Evolutionary conservation across 352 stramenopile genomes (phyloP).

Genomic region (Phytophthora palmivora): DNA sequence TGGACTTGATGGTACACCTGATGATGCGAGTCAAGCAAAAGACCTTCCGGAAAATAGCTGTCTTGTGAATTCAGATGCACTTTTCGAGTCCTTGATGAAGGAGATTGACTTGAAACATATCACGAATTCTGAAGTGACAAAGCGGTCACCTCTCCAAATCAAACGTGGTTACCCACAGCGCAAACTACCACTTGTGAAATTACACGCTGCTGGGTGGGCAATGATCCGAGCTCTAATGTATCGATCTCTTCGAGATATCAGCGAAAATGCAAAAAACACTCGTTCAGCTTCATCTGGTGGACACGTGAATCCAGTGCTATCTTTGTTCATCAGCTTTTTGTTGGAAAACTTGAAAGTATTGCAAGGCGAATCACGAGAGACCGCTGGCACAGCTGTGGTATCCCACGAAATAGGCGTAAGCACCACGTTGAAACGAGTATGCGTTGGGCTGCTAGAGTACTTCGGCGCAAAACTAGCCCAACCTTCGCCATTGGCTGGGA

Average conservation of each 20-base stretch:
- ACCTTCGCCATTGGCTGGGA: conserved; percentile 6
- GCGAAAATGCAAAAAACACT: conserved; percentile 15
- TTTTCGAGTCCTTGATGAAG: conserved; percentile 89
- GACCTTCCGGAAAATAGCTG: conserved; percentile 68
- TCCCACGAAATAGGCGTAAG: conserved; percentile 30
- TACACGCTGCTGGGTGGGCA: conserved; percentile 81
- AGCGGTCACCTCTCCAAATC: conserved; percentile 46
- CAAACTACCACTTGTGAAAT: conserved; percentile 78
- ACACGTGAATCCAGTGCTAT: conserved; percentile 61
- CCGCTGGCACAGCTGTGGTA: background rate
- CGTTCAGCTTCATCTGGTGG: conserved; percentile 11
- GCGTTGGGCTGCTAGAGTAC: conserved; percentile 72
- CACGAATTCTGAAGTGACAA: conserved; percentile 3
- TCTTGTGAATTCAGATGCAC: conserved; percentile 66
- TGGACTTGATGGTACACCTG: conserved; percentile 39
- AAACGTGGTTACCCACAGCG: conserved; percentile 53
- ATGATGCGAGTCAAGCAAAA: conserved; percentile 55
- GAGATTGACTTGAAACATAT: conserved; percentile 76
- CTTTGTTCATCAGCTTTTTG: conserved; percentile 61
- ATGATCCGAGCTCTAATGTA: conserved; percentile 86
- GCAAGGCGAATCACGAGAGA: conserved; percentile 16
- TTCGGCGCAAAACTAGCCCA: conserved; percentile 39
- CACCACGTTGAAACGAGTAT: conserved; percentile 67
- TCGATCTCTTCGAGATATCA: conserved; percentile 56
- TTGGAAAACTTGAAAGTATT: conserved; percentile 66